A percentile compares a stretch with the other conserved stretches of the same genome.
Evolutionary conservation across 805 yeast genomes (phyloP).

Genomic region (Priceomyces medius): DNA sequence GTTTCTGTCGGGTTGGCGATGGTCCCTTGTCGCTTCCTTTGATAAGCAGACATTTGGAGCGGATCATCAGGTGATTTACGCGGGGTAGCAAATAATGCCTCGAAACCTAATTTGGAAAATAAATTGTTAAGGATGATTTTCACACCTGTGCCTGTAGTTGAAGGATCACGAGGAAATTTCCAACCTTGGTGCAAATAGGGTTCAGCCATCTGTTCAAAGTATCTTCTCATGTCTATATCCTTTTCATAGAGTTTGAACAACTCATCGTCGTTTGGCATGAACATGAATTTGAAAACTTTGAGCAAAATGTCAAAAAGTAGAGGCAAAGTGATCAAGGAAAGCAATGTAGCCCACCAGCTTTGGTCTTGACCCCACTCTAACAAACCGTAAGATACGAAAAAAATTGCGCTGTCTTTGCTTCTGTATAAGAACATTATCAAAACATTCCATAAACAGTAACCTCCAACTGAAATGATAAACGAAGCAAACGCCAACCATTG

Average conservation of each 20-base stretch:
- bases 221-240: slow-evolving; percentile 60
- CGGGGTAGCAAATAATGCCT: not conserved
- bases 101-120: slow-evolving; percentile 20
- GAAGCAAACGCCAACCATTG: slow-evolving; percentile 69
- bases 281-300: slow-evolving; percentile 53
- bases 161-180: slow-evolving; percentile 57
- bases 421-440: slow-evolving; percentile 69
- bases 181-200: slow-evolving; percentile 76
- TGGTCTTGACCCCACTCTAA: slow-evolving; percentile 73
- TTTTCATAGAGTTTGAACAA: slow-evolving; percentile 75
- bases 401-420: slow-evolving; percentile 54
- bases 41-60: slow-evolving; percentile 39
- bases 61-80: slow-evolving; percentile 7
- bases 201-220: slow-evolving; percentile 71
- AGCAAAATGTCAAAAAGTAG: slow-evolving; percentile 63
- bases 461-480: slow-evolving; percentile 68
- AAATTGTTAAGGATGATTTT: slow-evolving; percentile 8
- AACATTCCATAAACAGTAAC: slow-evolving; percentile 84
- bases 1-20: slow-evolving; percentile 46
- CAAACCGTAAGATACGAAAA: slow-evolving; percentile 70
- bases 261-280: slow-evolving; percentile 74
- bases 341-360: slow-evolving; percentile 83
- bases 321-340: slow-evolving; percentile 58
- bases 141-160: slow-evolving; percentile 14
- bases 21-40: slow-evolving; percentile 51